These are phyloP conservation scores for Isoetes taiwanensis DNA, from an alignment of 75 land plant genomes.

Conservation along the genomic window DNA sequence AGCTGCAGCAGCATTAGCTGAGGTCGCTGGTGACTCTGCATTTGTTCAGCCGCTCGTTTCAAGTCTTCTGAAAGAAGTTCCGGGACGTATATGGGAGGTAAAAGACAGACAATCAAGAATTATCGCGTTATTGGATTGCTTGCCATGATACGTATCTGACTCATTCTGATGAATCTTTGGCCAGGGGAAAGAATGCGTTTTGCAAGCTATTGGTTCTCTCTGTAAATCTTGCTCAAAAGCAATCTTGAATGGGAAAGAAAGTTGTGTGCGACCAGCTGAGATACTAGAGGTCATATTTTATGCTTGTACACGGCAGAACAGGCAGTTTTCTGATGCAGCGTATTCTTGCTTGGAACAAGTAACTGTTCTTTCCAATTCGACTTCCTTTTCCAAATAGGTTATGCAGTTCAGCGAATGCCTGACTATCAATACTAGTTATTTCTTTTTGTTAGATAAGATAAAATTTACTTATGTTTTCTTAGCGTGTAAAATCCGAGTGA, in stretches of 20 bases:
- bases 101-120: background rate
- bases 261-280: slow-evolving; percentile 21
- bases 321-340: slow-evolving; percentile 62
- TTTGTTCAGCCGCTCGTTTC: slow-evolving; percentile 35
- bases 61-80: slow-evolving; percentile 61
- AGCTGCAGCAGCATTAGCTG: slow-evolving; percentile 51
- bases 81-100: slow-evolving; percentile 95
- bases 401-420: no score
- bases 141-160: background rate
- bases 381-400: background rate
- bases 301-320: slow-evolving; percentile 60
- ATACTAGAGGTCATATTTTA: slow-evolving; percentile 37
- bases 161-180: background rate
- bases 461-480: background rate
- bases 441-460: background rate
- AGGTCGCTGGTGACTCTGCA: slow-evolving; percentile 49
- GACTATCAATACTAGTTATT: no score
- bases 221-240: slow-evolving; percentile 50
- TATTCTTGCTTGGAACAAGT: slow-evolving; percentile 65
- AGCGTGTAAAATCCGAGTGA: background rate
- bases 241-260: slow-evolving; percentile 12
- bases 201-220: slow-evolving; percentile 53
- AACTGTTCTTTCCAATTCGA: no score
- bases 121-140: background rate
- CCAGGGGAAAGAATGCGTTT: slow-evolving; percentile 72